Base-by-base conservation (phyloP, 345 rosid genomes). In the Eucalyptus curtisii region DNA sequence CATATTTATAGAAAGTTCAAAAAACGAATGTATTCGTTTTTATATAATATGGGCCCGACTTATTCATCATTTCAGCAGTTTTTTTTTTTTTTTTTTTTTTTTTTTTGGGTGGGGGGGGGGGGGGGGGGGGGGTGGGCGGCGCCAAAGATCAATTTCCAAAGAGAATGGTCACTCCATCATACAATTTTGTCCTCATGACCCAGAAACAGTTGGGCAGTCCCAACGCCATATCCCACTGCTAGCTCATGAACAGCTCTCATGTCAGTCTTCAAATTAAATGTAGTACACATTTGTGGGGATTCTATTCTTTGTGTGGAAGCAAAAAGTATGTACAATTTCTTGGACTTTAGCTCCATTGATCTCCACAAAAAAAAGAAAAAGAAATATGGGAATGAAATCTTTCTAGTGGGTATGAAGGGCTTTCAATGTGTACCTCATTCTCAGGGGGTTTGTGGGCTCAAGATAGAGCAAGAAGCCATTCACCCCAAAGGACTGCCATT, bases 401-500 rank as follows among this genome's bases (percentile, higher is more conserved):
- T 64, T 68, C 49, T 31, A 44, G 31, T 80, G 81, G 64, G 66
- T 8, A 17, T 71, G 81, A 37, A 71, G 24, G 53, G 91, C 59
- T 82, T 87, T 87, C 33, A 87, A 71, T 71, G 86, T 10, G 79
- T 24, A 57, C 89, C 88, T 27, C 49, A 19, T 45, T 30, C 50
- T 5, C 7, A 48, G 85, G 55, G 49, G 31, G 49, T 44, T 48
- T 87, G 91, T 68, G 31, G 22, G 86, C 88, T 89, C 87, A 84
- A 85, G 87, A 30, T 47, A 45, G 3, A 84, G 80, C 91, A 90
- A 84, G 50, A 84, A 84, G 81, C 45, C 81, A 19, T 71, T 71
- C 45, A 19, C 13, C 24, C 25, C 14, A 17, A 71, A 71, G 81
- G 45, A 71, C 37, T 10, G 81, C 45, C 81, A 71, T 37, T 71